These are phyloP conservation scores for Polygonum maritimum DNA, from an alignment of 148 eudicot species.

Conservation along the genomic window DNA sequence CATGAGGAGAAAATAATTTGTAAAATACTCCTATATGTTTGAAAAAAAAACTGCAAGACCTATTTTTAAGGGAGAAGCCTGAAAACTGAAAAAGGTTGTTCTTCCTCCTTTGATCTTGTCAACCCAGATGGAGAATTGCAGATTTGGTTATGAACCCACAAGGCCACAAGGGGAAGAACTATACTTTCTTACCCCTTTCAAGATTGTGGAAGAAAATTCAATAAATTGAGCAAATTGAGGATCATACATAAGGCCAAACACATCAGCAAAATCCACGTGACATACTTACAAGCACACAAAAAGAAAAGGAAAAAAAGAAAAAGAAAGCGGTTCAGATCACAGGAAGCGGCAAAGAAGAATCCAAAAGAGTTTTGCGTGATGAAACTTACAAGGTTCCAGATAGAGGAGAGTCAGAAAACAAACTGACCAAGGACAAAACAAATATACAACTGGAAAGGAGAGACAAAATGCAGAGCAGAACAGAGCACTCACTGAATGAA, in stretches of 20 bases:
- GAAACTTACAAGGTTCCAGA: not conserved
- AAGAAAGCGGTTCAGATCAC: conserved; percentile 5
- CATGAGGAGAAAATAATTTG: not conserved
- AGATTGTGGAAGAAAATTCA: not conserved
- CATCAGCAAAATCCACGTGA: not conserved
- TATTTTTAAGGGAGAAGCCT: not conserved
- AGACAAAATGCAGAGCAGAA: not conserved
- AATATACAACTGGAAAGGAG: not conserved
- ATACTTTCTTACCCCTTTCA: not conserved
- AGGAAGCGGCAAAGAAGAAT: not conserved
- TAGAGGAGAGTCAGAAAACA: not conserved
- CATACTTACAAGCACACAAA: too few species aligned
- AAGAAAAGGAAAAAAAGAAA: not conserved
- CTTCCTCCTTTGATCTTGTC: not conserved
- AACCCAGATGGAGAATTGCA: not conserved
- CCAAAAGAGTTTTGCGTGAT: conserved; percentile 7
- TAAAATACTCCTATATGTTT: too few species aligned
- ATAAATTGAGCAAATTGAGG: not conserved
- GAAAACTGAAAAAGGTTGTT: not conserved
- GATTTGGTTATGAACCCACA: not conserved
- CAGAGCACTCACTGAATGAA: not conserved
- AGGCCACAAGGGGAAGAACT: not conserved
- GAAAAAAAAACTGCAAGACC: not conserved
- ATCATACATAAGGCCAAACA: not conserved
- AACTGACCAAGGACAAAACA: not conserved